These are phyloP conservation scores for Globisporangium takayamanum DNA, from an alignment of 352 stramenopile species.

Conservation along the genomic window DNA sequence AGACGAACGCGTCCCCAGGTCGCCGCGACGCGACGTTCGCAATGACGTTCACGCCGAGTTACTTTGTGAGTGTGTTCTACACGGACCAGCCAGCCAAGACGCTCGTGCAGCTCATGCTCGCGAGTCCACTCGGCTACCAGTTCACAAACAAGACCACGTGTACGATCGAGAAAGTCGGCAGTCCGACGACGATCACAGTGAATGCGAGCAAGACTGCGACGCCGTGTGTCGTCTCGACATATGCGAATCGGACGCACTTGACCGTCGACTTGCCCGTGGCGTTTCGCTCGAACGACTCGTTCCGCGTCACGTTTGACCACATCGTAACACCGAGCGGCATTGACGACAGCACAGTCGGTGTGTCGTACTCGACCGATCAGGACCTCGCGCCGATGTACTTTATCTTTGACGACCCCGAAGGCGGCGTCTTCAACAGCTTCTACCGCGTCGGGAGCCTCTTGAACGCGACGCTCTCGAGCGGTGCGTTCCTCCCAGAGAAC, in stretches of 20 bases:
- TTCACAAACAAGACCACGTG: constrained; percentile 49
- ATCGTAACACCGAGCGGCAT: constrained; percentile 57
- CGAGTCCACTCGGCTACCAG: constrained; percentile 53
- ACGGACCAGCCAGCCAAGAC: constrained; percentile 25
- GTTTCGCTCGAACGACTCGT: constrained; percentile 52
- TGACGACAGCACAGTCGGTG: constrained; percentile 28
- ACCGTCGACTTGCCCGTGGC: constrained; percentile 51
- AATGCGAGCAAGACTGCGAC: constrained; percentile 19
- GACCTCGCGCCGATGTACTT: constrained; percentile 75
- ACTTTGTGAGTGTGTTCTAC: constrained; percentile 68
- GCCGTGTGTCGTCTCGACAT: constrained; percentile 40
- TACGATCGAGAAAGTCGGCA: constrained; percentile 24
- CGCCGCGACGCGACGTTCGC: constrained; percentile 73
- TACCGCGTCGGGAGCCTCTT: constrained; percentile 43
- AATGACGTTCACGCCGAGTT: constrained; percentile 61
- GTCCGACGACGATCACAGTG: background rate
- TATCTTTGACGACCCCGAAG: constrained; percentile 54
- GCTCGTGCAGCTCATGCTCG: constrained; percentile 72
- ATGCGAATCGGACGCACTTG: constrained; percentile 52
- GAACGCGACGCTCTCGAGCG: constrained; percentile 46
- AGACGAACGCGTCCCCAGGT: constrained; percentile 48
- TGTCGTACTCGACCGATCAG: constrained; percentile 37
- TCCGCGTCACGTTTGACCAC: constrained; percentile 57
- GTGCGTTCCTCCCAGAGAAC: constrained; percentile 76
- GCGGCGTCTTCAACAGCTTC: constrained; percentile 67